These are phyloP conservation scores for Rhizophora apiculata DNA, from an alignment of 345 rosid genomes.

Conservation along the genomic window DNA sequence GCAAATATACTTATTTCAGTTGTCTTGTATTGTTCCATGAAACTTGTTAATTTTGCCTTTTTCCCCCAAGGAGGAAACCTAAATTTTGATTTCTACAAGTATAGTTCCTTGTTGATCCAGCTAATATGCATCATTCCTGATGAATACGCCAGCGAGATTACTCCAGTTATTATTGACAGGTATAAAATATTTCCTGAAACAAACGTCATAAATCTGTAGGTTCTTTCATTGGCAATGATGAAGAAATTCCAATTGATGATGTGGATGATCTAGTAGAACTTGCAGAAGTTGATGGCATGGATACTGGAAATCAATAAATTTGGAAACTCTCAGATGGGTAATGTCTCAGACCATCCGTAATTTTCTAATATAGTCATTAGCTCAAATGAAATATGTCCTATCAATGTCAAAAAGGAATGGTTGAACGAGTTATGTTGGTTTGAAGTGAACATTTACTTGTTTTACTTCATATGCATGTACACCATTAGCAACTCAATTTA, in stretches of 20 bases:
- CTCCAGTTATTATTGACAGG: neutral
- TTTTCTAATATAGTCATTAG: neutral
- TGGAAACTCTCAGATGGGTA: constrained; percentile 5
- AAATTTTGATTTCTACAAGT: neutral
- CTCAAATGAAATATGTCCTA: neutral
- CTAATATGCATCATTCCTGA: neutral
- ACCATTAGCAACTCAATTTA: too few species aligned
- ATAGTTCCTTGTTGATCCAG: neutral
- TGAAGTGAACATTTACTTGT: too few species aligned
- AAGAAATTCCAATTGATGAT: constrained; percentile 78
- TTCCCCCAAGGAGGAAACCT: too few species aligned
- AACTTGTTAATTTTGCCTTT: too few species aligned
- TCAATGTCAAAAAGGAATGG: neutral
- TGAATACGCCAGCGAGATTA: neutral
- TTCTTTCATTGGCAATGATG: constrained; percentile 32
- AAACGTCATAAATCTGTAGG: constrained; percentile 28
- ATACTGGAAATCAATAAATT: constrained; percentile 22
- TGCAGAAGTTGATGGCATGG: constrained; percentile 30
- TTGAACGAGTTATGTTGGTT: neutral
- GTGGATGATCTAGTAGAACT: constrained; percentile 63
- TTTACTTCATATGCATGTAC: too few species aligned
- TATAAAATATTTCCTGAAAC: constrained; percentile 1
- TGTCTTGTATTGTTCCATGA: too few species aligned
- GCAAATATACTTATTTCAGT: neutral
- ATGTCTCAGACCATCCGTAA: neutral